A percentile compares a stretch with the other conserved stretches of the same genome.
phyloP scores from a whole-genome alignment of 805 yeast species.

The Wilhelminamyces savonicus region DNA sequence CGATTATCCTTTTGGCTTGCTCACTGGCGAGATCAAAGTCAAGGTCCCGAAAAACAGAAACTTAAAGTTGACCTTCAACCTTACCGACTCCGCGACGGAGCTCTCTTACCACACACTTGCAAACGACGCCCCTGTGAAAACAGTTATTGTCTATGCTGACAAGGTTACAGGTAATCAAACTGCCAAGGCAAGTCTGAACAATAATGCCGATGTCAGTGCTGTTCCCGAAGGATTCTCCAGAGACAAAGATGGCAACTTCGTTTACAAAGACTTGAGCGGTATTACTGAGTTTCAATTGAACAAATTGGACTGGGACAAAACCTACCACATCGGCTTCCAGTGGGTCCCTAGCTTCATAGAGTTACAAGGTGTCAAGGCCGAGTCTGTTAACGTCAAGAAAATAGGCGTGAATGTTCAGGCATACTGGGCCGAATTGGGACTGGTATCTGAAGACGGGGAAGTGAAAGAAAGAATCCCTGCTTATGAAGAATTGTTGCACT shows the following conservation, averaged over 20 bases:
- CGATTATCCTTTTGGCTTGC: constrained; percentile 54
- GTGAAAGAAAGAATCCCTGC: constrained; percentile 52
- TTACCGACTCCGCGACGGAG: constrained; percentile 33
- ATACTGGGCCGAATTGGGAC: constrained; percentile 70
- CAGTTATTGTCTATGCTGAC: constrained; percentile 47
- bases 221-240: constrained; percentile 43
- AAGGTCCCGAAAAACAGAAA: constrained; percentile 55
- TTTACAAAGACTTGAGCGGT: constrained; percentile 53
- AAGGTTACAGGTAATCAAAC: constrained; percentile 5
- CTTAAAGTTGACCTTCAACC: constrained; percentile 57
- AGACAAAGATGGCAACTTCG: constrained; percentile 36
- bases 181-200: constrained; percentile 4
- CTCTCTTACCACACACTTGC: constrained; percentile 3
- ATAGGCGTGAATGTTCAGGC: constrained; percentile 61
- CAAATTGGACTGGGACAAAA: constrained; percentile 54
- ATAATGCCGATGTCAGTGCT: constrained; percentile 4
- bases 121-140: constrained; percentile 54
- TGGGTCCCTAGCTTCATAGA: constrained; percentile 66
- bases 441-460: constrained; percentile 28
- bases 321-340: constrained; percentile 59
- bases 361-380: constrained; percentile 25
- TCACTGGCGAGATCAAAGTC: constrained; percentile 56
- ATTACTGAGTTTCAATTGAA: constrained; percentile 60
- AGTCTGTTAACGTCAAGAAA: constrained; percentile 21
- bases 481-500: constrained; percentile 60